Evolutionary conservation across 495 filamentous ascomycete genomes (phyloP).

Genomic region (Penicillium atrosanguineum): DNA sequence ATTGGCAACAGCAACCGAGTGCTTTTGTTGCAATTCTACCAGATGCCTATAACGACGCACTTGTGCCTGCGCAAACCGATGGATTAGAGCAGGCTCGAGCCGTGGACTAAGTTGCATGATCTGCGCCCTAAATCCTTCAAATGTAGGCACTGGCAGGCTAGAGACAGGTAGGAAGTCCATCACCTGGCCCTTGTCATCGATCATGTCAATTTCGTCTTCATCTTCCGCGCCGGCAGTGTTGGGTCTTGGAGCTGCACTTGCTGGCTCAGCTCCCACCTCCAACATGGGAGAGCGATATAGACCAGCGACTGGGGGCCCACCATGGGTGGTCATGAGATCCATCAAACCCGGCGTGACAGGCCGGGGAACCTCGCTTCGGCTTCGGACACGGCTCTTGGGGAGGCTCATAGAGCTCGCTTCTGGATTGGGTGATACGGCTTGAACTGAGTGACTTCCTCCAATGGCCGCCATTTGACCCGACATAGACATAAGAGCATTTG

Average conservation of each 20-base stretch:
- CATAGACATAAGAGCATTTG: slow-evolving; percentile 62
- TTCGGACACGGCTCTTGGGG: slow-evolving; percentile 61
- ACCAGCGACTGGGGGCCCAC: slow-evolving; percentile 47
- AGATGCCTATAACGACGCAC: slow-evolving; percentile 75
- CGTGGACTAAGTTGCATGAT: slow-evolving; percentile 69
- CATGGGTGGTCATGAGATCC: slow-evolving; percentile 48
- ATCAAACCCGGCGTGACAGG: slow-evolving; percentile 39
- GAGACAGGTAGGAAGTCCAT: slow-evolving; percentile 48
- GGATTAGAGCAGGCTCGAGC: slow-evolving; percentile 66
- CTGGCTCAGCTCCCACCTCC: slow-evolving; percentile 5
- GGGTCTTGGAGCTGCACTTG: slow-evolving; percentile 1
- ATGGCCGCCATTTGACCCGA: slow-evolving; percentile 60
- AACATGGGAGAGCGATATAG: slow-evolving; percentile 34
- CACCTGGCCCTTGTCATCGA: slow-evolving; percentile 42
- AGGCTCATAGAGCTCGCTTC: slow-evolving; percentile 52
- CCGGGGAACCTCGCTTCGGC: slow-evolving; percentile 70
- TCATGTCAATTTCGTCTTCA: slow-evolving; percentile 44
- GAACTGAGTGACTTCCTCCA: slow-evolving; percentile 59
- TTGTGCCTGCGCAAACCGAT: slow-evolving; percentile 83
- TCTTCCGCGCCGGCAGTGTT: slow-evolving; percentile 38
- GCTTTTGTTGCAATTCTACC: slow-evolving; percentile 68
- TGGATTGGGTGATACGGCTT: slow-evolving; percentile 43
- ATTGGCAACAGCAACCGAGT: slow-evolving; percentile 54
- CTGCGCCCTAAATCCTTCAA: slow-evolving; percentile 75
- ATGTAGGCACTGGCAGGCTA: slow-evolving; percentile 63